phyloP scores from a whole-genome alignment of 2,329 filamentous ascomycete genomes.

The Ophiosphaerella korrae region DNA sequence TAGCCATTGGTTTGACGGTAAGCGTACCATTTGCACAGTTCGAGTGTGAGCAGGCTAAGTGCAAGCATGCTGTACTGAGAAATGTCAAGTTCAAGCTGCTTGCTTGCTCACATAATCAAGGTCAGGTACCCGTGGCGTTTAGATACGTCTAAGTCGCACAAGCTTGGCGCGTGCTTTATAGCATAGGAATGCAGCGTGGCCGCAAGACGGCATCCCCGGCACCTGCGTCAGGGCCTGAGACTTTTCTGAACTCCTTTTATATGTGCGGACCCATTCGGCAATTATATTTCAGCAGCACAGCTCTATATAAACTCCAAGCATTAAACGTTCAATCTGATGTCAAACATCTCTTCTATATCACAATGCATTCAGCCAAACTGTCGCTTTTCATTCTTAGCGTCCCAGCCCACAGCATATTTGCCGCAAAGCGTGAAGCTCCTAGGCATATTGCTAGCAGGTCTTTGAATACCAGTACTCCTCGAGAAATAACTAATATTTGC shows the following conservation, averaged over 20 bases:
- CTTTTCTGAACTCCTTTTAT: slow-evolving; percentile 3
- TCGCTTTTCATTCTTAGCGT: neutral
- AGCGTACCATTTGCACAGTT: too few species aligned
- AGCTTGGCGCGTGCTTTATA: neutral
- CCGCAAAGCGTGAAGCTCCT: slow-evolving; percentile 5
- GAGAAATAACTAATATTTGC: neutral
- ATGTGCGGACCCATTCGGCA: neutral
- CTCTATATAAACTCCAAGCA: neutral
- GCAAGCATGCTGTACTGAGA: too few species aligned
- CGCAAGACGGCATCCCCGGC: neutral
- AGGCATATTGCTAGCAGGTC: slow-evolving; percentile 9
- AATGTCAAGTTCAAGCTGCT: too few species aligned
- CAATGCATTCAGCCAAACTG: slow-evolving; percentile 7
- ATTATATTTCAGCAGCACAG: neutral
- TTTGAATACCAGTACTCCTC: too few species aligned
- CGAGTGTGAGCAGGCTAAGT: too few species aligned
- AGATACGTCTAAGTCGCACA: neutral
- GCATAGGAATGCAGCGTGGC: slow-evolving; percentile 8
- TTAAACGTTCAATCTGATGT: neutral
- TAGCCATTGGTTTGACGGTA: neutral
- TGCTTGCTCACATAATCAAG: too few species aligned
- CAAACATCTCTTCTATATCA: neutral
- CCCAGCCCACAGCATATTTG: neutral
- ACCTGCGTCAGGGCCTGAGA: neutral
- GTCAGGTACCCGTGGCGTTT: neutral